A percentile compares a stretch with the other conserved stretches of the same genome.
These are phyloP conservation scores for Phytophthora sansomeana DNA, from an alignment of 352 stramenopile genomes.

Conservation along the genomic window DNA sequence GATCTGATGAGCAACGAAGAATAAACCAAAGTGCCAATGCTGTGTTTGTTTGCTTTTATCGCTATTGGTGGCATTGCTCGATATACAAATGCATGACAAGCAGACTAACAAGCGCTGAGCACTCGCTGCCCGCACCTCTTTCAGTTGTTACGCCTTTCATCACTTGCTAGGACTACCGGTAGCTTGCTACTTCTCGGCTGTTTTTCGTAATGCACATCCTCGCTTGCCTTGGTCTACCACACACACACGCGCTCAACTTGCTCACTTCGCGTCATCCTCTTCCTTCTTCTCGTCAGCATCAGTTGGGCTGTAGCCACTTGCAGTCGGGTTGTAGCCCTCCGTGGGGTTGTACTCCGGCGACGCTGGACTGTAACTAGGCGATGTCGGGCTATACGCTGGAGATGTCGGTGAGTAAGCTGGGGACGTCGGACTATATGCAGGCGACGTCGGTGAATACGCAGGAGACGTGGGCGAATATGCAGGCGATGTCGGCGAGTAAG, in stretches of 20 bases:
- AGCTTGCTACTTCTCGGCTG: conserved; percentile 15
- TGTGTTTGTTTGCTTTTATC: conserved; percentile 38
- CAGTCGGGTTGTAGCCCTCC: conserved; percentile 75
- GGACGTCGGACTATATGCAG: conserved; percentile 75
- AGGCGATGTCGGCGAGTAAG: conserved; percentile 73
- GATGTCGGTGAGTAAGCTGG: conserved; percentile 83
- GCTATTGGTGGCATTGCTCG: conserved; percentile 18
- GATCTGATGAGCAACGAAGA: conserved; percentile 1
- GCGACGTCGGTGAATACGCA: conserved; percentile 72
- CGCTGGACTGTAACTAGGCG: conserved; percentile 78
- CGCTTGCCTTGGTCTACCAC: conserved; percentile 24
- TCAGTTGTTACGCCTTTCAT: conserved; percentile 18
- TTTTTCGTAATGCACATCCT: conserved; percentile 40
- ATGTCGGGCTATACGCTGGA: conserved; percentile 77
- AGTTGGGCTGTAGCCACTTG: conserved; percentile 80
- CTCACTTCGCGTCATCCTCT: conserved; percentile 41
- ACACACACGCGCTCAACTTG: conserved; percentile 13
- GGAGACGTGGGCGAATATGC: conserved; percentile 72
- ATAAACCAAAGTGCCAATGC: conserved; percentile 28
- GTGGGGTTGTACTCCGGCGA: conserved; percentile 88
- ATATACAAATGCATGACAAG: conserved; percentile 34
- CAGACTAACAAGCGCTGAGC: conserved; percentile 6
- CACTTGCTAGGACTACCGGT: conserved; percentile 15
- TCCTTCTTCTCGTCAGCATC: conserved; percentile 65
- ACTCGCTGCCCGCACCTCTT: conserved; percentile 9